Evolutionary conservation across 2,329 filamentous ascomycete genomes (phyloP).

Genomic region (Aspergillus fructus): DNA sequence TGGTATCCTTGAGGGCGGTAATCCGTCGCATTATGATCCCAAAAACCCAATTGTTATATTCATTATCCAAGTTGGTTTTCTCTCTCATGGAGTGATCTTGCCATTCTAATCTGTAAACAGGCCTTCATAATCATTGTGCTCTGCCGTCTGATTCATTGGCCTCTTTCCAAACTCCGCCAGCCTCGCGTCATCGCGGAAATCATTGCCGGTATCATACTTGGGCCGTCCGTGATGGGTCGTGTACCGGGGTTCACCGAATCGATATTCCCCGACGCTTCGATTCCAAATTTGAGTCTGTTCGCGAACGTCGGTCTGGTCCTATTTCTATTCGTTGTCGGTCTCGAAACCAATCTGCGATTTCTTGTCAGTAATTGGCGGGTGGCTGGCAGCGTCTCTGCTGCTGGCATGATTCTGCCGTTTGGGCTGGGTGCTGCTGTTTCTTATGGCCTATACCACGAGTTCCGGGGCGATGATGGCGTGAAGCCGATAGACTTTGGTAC

Average conservation of each 20-base stretch:
- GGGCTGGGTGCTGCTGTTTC: conserved; percentile 77
- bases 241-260: conserved; percentile 73
- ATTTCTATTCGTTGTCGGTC: conserved; percentile 82
- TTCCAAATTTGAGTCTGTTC: conserved; percentile 72
- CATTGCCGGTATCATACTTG: conserved; percentile 78
- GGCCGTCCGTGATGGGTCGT: conserved; percentile 83
- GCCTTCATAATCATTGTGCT: conserved; percentile 72
- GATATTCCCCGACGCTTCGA: conserved; percentile 75
- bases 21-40: conserved; percentile 67
- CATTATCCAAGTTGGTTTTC: conserved; percentile 65
- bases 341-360: conserved; percentile 81
- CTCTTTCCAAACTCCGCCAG: conserved; percentile 73
- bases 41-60: conserved; percentile 73
- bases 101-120: conserved; percentile 40
- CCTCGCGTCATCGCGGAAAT: conserved; percentile 83
- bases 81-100: neutral
- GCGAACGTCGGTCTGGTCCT: conserved; percentile 82
- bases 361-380: conserved; percentile 78
- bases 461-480: conserved; percentile 57
- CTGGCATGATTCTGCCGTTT: conserved; percentile 81
- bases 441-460: conserved; percentile 76
- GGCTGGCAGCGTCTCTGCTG: conserved; percentile 72
- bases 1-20: conserved; percentile 69
- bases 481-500: conserved; percentile 61
- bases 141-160: conserved; percentile 72